Evolutionary conservation across 2,329 filamentous ascomycete species (phyloP).

Genomic region (Neocucurbitaria cava): DNA sequence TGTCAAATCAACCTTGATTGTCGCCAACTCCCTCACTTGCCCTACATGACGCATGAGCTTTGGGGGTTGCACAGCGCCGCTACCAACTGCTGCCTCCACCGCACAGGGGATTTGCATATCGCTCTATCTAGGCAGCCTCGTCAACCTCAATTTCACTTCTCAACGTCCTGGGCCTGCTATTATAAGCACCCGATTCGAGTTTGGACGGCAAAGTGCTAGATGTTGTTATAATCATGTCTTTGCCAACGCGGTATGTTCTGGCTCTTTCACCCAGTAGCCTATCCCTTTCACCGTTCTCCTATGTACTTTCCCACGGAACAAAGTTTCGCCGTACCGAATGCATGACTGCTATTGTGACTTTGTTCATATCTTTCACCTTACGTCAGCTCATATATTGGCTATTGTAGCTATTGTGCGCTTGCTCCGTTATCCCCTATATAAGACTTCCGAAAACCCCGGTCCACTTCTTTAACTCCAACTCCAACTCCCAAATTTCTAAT

Average conservation of each 20-base stretch:
- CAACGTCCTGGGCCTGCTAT: neutral
- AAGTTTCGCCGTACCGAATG: neutral
- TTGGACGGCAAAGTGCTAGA: neutral
- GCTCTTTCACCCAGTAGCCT: neutral
- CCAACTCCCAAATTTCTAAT: constrained; percentile 1
- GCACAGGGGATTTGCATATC: neutral
- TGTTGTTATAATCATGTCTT: constrained; percentile 27
- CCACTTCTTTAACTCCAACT: neutral
- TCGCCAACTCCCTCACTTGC: too few relatives aligned
- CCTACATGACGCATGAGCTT: neutral
- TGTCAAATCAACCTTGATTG: neutral
- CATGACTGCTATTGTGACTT: constrained; percentile 1
- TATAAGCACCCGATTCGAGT: too few relatives aligned
- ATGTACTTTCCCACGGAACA: neutral
- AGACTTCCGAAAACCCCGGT: neutral
- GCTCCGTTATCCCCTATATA: neutral
- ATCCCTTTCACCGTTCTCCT: neutral
- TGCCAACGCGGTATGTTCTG: constrained; percentile 34
- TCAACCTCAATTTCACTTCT: neutral
- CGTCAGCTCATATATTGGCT: neutral
- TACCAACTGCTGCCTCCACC: constrained; percentile 2
- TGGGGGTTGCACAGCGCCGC: neutral
- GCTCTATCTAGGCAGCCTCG: neutral
- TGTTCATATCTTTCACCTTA: neutral
- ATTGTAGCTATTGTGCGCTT: too few relatives aligned